Evolutionary conservation across 805 yeast species (phyloP).

Genomic region (Candida krabiensis): DNA sequence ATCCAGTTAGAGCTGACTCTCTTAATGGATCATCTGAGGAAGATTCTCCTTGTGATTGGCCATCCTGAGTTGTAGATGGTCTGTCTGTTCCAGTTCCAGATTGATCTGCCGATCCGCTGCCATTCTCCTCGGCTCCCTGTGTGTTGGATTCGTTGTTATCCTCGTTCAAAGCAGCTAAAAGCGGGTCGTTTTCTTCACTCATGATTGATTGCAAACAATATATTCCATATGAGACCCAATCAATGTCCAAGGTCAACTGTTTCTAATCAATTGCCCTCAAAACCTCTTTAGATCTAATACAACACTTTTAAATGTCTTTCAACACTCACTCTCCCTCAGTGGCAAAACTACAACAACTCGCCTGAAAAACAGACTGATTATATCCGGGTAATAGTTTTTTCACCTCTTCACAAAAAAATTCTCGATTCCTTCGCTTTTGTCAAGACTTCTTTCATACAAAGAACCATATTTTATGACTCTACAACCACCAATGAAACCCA

Average conservation of each 20-base stretch:
- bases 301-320: too few relatives aligned
- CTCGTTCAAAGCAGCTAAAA: constrained; percentile 62
- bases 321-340: too few relatives aligned
- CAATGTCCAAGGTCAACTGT: too few relatives aligned
- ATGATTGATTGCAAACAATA: constrained; percentile 15
- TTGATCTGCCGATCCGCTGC: constrained; percentile 7
- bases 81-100: constrained; percentile 14
- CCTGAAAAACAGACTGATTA: neutral
- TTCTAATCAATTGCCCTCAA: too few relatives aligned
- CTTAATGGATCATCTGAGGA: constrained; percentile 37
- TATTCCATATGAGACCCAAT: constrained; percentile 2
- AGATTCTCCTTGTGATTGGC: constrained; percentile 30
- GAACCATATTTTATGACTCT: too few relatives aligned
- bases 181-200: constrained; percentile 67
- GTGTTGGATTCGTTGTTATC: constrained; percentile 24
- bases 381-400: neutral
- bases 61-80: constrained; percentile 24
- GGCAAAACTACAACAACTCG: neutral
- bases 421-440: too few relatives aligned
- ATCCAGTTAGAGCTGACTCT: constrained; percentile 71
- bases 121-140: constrained; percentile 3
- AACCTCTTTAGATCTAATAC: too few relatives aligned
- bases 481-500: too few relatives aligned
- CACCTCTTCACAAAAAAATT: too few relatives aligned
- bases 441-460: too few relatives aligned